Percentiles rank a stretch among this genome's conserved stretches.
Conservation (phyloP, 305 asterid genomes). For the Stenogyne calaminthoides region DNA sequence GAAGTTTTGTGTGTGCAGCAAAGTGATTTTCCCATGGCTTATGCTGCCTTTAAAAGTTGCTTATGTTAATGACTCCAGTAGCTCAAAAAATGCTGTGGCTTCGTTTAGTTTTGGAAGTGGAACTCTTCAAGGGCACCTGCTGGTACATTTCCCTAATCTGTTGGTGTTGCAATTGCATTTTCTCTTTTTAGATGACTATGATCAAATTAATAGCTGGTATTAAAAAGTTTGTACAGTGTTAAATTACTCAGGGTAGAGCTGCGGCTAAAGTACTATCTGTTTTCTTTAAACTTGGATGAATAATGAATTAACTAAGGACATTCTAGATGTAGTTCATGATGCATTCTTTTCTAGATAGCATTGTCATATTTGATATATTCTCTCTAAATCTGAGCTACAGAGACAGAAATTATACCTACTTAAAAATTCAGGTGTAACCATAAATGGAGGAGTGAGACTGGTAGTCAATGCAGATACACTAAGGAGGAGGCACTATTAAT, state of each 20-base stretch:
- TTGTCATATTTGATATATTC: background rate
- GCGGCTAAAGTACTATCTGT: background rate
- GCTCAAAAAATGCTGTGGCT: slow-evolving; percentile 38
- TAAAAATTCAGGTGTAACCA: background rate
- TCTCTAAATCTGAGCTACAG: background rate
- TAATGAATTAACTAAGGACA: slow-evolving; percentile 3
- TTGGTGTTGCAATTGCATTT: background rate
- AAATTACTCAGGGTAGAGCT: background rate
- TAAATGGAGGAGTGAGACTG: background rate
- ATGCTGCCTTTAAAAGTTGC: slow-evolving; percentile 86
- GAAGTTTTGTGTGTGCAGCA: slow-evolving; percentile 85
- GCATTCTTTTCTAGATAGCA: background rate
- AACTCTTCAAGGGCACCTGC: slow-evolving; percentile 87
- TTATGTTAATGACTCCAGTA: slow-evolving; percentile 58
- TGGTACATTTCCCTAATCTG: slow-evolving; percentile 47
- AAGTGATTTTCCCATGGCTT: slow-evolving; percentile 82
- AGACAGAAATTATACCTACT: background rate
- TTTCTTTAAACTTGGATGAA: slow-evolving; percentile 5
- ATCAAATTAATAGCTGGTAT: background rate
- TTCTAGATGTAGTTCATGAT: background rate
- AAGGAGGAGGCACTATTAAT: background rate
- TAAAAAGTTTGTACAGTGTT: background rate
- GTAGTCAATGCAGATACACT: background rate
- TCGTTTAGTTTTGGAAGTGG: slow-evolving; percentile 89
- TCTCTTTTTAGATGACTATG: slow-evolving; percentile 7